Evolutionary conservation across 73 alveolate genomes (phyloP), one percentile per base, ranked within the genome.

Genomic region (Vitrella brassicaformis): DNA sequence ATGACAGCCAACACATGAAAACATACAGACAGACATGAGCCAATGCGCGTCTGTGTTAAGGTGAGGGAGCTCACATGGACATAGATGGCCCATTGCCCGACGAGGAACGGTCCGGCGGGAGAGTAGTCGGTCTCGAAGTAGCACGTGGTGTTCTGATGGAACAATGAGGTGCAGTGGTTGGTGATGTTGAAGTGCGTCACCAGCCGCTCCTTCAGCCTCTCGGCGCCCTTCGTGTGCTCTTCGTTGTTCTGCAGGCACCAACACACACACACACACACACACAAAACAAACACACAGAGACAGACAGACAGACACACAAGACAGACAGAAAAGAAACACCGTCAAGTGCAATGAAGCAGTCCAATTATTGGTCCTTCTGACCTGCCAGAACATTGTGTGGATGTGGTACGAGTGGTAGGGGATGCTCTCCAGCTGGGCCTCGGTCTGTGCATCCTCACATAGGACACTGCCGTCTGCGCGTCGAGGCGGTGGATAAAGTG

Each of bases 61-160:
- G 56, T 8, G 56, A 39, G 22, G 56, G 56, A 39, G 22, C 56
- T 39, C 56, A 39, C 78, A 27, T 71, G 77, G 22, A 81, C 83
- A 47, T 75, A 81, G 25, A 76, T 73, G 66, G 89, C 68, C 89
- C 89, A 81, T 46, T 81, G 56, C 28, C 80, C 85, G 19, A 76
- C 68, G 47, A 79, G 89, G 76, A 76, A 81, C 8, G 89, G 89
- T 8, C 89, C 89, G 67, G 83, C 89, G 4, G 89, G 81, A 28
- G 45, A 66, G 28, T 25, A 47, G 31, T 76, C 89, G 0, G 70
- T 56, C 31, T 66, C 74, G 31, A 81, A 73, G 47, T 68, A 31
- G 65, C 89, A 81, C 46, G 73, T 28, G 31, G 70, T 30, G 31
- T 72, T 84, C 27, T 81, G 79, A 70, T 81, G 89, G 80, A 73